Conservation (phyloP, 345 rosid genomes). For the Gossypium anomalum region DNA sequence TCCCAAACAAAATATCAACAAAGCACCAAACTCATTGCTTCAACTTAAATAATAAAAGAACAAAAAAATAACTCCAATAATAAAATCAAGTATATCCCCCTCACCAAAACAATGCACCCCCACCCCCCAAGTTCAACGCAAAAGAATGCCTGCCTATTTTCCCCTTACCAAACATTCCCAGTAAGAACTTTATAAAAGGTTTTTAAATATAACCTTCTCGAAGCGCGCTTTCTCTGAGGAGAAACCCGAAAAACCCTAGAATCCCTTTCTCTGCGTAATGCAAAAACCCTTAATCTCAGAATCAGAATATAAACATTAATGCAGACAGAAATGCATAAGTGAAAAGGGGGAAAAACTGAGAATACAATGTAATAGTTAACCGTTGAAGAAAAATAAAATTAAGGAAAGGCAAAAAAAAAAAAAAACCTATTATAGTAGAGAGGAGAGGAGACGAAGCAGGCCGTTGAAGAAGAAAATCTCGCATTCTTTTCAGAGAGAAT, state of each 20-base stretch:
- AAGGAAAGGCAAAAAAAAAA: background rate
- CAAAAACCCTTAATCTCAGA: slow-evolving; percentile 20
- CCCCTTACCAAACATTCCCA: background rate
- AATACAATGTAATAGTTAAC: background rate
- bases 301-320: slow-evolving; percentile 20
- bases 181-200: background rate
- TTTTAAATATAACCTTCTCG: slow-evolving; percentile 2
- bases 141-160: slow-evolving; percentile 20
- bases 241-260: slow-evolving; percentile 29
- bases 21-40: slow-evolving; percentile 14
- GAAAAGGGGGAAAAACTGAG: background rate
- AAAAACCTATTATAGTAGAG: background rate
- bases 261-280: slow-evolving; percentile 23
- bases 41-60: background rate
- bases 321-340: slow-evolving; percentile 18
- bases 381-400: too few relatives aligned
- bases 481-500: background rate
- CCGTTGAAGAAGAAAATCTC: slow-evolving; percentile 12
- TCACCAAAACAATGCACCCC: slow-evolving; percentile 29
- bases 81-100: slow-evolving; percentile 17
- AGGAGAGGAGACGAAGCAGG: slow-evolving; percentile 12
- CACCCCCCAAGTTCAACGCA: slow-evolving; percentile 20
- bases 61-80: background rate
- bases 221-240: background rate
- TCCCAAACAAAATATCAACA: slow-evolving; percentile 10